Conservation (phyloP, 495 filamentous ascomycete species). For the Durotheca rogersii region DNA sequence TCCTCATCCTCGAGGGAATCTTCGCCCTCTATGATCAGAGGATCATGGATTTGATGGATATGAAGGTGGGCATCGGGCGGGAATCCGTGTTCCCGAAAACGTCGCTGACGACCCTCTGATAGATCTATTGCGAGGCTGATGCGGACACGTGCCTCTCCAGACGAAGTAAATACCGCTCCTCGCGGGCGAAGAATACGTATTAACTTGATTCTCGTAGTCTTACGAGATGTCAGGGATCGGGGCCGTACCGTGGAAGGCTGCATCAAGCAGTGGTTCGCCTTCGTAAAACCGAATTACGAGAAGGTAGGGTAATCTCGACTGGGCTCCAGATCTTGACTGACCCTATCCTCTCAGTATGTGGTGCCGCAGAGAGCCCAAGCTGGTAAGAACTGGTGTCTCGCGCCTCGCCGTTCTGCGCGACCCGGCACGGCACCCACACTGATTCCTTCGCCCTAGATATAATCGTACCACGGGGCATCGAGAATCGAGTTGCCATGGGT, state of each 20-base stretch:
- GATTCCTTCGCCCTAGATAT: constrained; percentile 60
- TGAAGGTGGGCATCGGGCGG: constrained; percentile 61
- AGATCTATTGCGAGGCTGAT: constrained; percentile 96
- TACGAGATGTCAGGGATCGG: constrained; percentile 82
- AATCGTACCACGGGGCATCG: constrained; percentile 89
- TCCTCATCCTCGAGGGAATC: constrained; percentile 93
- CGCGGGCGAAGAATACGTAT: neutral
- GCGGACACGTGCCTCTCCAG: constrained; percentile 90
- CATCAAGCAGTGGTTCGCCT: constrained; percentile 96
- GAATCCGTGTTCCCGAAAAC: neutral
- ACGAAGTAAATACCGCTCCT: constrained; percentile 62
- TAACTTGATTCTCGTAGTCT: constrained; percentile 51
- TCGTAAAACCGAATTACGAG: constrained; percentile 94
- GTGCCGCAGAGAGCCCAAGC: constrained; percentile 74
- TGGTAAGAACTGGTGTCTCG: constrained; percentile 59
- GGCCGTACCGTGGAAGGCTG: constrained; percentile 88
- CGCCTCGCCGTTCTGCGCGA: neutral
- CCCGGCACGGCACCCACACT: neutral
- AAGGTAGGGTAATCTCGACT: constrained; percentile 37
- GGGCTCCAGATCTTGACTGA: neutral
- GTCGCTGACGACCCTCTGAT: constrained; percentile 15
- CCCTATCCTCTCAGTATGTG: constrained; percentile 59
- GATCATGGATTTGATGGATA: constrained; percentile 83
- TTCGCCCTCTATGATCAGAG: constrained; percentile 88
- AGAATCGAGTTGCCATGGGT: constrained; percentile 92